Conservation (phyloP, 2,329 filamentous ascomycete species). For the Cyclaneusma minus region DNA sequence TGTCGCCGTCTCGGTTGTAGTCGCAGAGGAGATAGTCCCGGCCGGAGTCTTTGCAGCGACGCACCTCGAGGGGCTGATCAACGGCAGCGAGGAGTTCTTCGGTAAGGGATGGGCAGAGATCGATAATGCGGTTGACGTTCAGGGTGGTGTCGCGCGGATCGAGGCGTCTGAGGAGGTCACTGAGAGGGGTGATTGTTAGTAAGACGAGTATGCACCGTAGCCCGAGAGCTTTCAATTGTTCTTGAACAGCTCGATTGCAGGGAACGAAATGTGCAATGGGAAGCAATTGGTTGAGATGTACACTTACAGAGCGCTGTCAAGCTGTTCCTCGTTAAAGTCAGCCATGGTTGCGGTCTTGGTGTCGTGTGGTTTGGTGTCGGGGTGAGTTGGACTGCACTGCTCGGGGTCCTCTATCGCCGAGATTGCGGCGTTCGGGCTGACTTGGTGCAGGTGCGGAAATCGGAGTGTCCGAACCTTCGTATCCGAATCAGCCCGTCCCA, state of each 20-base stretch:
- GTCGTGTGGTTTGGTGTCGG: too few species aligned
- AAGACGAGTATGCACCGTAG: too few species aligned
- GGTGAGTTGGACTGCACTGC: too few species aligned
- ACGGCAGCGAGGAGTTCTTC: conserved; percentile 97
- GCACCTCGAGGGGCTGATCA: conserved; percentile 81
- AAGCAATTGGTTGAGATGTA: too few species aligned
- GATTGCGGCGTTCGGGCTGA: too few species aligned
- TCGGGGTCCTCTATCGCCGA: too few species aligned
- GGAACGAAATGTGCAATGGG: too few species aligned
- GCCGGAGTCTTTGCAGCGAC: conserved; percentile 73
- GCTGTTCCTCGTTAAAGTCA: conserved; percentile 17
- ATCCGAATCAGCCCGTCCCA: too few species aligned
- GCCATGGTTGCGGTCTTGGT: conserved; percentile 13
- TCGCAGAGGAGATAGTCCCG: conserved; percentile 97
- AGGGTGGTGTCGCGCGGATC: conserved; percentile 83
- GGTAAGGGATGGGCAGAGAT: conserved; percentile 77
- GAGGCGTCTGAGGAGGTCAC: conserved; percentile 93
- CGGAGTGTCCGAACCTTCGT: too few species aligned
- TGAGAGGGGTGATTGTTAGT: conserved; percentile 24
- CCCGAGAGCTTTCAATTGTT: too few species aligned
- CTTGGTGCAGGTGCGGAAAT: too few species aligned
- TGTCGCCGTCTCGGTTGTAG: conserved; percentile 98
- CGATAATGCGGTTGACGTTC: conserved; percentile 81
- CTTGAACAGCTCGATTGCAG: not conserved
- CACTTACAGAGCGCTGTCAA: conserved; percentile 20